Base-by-base conservation (phyloP, 352 stramenopile species). In the Phytophthora cactorum region DNA sequence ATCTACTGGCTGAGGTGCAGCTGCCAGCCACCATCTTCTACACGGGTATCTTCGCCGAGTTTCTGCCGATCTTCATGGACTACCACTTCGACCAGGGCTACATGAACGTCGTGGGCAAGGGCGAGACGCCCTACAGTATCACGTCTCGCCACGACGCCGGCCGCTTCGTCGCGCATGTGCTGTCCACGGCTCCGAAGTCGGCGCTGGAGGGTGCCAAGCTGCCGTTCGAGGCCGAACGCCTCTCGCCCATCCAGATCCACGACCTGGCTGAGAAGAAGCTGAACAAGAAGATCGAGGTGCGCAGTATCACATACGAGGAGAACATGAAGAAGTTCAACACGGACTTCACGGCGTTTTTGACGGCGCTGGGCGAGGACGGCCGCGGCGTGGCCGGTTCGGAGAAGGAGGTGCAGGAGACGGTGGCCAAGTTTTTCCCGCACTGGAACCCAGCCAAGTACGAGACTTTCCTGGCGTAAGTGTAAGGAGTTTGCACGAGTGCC, bases 361-460 rank as follows among this genome's bases (percentile, higher is more conserved):
- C 38, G 31, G 66, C 65, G 11, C 17, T 59, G 4, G 49, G 70
- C 15, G 66, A 53, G 10, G 71, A 78, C 34, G 61, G 62, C 3
- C 67, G 71, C 27, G 46, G 25, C 14, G 58, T 73, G 17, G 25
- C 34, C 38, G 71, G 62, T 5, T 55, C 70, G 28, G 50, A 61
- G 31, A 36, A 68, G 32, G 59, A 70, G 34, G 55, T 70, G 17
- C 45, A 59, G 31, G 62, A 63, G 2, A 64, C 38, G 2, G 62
- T 75, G 36, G 49, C 58, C 5, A 75, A 66, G 61, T 73, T 68
- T 34, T 75, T 63, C 47, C 66, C 71, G 9, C 44, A 66, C 41
- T 72, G 66, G 66, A 70, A 70, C 43, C 71, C 62, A 2, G 59
- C 56, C 17, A 49, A 59, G n/a, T 77, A 71, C 54, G 70, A 70